A percentile compares a stretch with the other conserved stretches of the same genome.
These are phyloP conservation scores for Spizellomyces sp. DNA, from an alignment of 192 early-diverging fungal species.

Conservation along the genomic window DNA sequence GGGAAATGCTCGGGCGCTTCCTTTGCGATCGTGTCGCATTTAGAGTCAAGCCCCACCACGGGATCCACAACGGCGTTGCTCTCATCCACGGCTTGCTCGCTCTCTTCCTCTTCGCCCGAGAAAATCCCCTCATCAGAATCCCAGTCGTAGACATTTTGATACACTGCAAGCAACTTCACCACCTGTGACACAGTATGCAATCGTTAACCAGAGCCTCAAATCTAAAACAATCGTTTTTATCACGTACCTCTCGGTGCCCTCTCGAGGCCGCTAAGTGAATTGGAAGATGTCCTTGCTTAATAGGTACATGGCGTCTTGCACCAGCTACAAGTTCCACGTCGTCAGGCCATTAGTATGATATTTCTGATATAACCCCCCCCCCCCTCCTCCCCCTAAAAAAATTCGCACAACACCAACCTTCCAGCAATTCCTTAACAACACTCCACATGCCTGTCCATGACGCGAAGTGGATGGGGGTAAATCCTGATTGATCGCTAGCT, in stretches of 20 bases:
- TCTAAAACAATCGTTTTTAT: neutral
- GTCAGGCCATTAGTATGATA: neutral
- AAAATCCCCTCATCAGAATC: neutral
- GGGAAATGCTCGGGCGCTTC: too few relatives aligned
- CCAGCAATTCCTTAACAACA: conserved; percentile 29
- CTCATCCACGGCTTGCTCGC: neutral
- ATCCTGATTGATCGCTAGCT: conserved; percentile 34
- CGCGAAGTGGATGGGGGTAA: conserved; percentile 40
- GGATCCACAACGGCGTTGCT: neutral
- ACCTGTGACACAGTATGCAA: neutral
- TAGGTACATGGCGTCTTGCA: conserved; percentile 15
- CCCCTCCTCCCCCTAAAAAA: neutral
- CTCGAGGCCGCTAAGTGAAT: conserved; percentile 12
- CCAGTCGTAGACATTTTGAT: neutral
- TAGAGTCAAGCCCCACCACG: neutral
- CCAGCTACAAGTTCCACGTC: conserved; percentile 17
- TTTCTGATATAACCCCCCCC: neutral
- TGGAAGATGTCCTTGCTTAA: conserved; percentile 23
- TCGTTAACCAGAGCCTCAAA: neutral
- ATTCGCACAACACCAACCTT: conserved; percentile 3
- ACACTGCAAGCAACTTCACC: neutral
- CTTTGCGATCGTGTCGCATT: neutral
- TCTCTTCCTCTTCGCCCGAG: neutral
- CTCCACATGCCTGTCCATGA: conserved; percentile 30
- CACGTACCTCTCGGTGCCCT: conserved; percentile 16